These are phyloP conservation scores for Candida glaebosa DNA, from an alignment of 805 yeast species.

Conservation along the genomic window DNA sequence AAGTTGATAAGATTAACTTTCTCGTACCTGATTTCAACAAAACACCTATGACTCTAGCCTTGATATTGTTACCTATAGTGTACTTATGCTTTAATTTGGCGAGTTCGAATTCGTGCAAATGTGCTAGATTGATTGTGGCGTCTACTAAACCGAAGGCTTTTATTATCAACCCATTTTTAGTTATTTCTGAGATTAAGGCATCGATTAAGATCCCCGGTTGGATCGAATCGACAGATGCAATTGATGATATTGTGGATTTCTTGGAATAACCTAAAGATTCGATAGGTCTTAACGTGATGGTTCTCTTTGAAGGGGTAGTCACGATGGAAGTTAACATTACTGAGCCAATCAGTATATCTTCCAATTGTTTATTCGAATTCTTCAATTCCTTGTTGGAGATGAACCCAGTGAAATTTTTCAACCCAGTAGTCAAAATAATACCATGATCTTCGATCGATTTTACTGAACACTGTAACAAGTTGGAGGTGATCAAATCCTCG, in stretches of 20 bases:
- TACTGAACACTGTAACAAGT: conserved; percentile 71
- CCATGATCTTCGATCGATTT: conserved; percentile 92
- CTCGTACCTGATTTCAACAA: conserved; percentile 47
- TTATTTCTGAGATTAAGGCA: conserved; percentile 60
- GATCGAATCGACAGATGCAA: conserved; percentile 73
- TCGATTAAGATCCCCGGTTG: conserved; percentile 84
- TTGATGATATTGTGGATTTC: conserved; percentile 46
- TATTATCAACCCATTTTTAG: conserved; percentile 62
- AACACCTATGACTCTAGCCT: conserved; percentile 68
- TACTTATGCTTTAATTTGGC: conserved; percentile 56
- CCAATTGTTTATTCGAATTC: conserved; percentile 27
- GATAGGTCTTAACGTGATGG: conserved; percentile 53
- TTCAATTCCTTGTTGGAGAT: conserved; percentile 65
- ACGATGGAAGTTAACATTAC: conserved; percentile 61
- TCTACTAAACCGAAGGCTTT: conserved; percentile 72
- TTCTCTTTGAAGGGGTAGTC: conserved; percentile 46
- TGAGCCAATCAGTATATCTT: conserved; percentile 52
- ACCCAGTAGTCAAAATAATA: conserved; percentile 68
- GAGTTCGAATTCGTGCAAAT: conserved; percentile 47
- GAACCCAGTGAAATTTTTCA: conserved; percentile 59
- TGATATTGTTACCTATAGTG: conserved; percentile 63
- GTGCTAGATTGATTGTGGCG: conserved; percentile 68
- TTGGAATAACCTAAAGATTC: conserved; percentile 42
- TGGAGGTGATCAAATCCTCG: conserved; percentile 64
- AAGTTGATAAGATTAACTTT: conserved; percentile 59